These are phyloP conservation scores for Allomyces macrogynus DNA, from an alignment of 192 early-diverging fungal genomes.

Conservation along the genomic window DNA sequence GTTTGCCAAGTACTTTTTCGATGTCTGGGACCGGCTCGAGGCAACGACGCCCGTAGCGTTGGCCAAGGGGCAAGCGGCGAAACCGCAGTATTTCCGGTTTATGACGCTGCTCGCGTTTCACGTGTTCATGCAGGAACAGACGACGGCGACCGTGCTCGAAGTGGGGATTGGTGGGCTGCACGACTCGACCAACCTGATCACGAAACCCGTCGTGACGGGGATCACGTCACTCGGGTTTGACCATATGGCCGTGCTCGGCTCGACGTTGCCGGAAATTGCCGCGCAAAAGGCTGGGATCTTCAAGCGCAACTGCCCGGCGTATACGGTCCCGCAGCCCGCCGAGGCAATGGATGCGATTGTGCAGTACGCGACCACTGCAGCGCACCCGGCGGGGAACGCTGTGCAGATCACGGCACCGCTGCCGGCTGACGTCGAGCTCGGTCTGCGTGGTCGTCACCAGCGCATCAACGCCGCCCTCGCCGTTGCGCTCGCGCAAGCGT, in stretches of 20 bases:
- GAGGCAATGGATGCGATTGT: conserved; percentile 45
- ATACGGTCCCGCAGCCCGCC: conserved; percentile 47
- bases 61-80: conserved; percentile 16
- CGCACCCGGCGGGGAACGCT: conserved; percentile 2
- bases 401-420: conserved; percentile 6
- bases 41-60: conserved; percentile 4
- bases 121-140: conserved; percentile 35
- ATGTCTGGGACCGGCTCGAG: conserved; percentile 58
- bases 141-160: conserved; percentile 33
- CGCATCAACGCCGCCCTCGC: conserved; percentile 66
- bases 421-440: conserved; percentile 17
- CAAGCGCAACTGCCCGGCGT: conserved; percentile 47
- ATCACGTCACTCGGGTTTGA: conserved; percentile 62
- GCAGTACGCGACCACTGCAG: conserved; percentile 25
- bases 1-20: conserved; percentile 74
- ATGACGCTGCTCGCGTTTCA: conserved; percentile 81
- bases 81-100: conserved; percentile 75
- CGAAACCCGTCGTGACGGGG: conserved; percentile 51
- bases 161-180: conserved; percentile 70
- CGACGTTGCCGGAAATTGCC: conserved; percentile 54
- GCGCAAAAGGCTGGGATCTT: conserved; percentile 74
- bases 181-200: conserved; percentile 63
- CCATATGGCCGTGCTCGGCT: conserved; percentile 45
- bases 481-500: conserved; percentile 42
- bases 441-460: conserved; percentile 70